Percentiles rank a stretch among this genome's conserved stretches.
These are phyloP conservation scores for Aspergillus japonicus DNA, from an alignment of 2,329 filamentous ascomycete genomes.

Conservation along the genomic window DNA sequence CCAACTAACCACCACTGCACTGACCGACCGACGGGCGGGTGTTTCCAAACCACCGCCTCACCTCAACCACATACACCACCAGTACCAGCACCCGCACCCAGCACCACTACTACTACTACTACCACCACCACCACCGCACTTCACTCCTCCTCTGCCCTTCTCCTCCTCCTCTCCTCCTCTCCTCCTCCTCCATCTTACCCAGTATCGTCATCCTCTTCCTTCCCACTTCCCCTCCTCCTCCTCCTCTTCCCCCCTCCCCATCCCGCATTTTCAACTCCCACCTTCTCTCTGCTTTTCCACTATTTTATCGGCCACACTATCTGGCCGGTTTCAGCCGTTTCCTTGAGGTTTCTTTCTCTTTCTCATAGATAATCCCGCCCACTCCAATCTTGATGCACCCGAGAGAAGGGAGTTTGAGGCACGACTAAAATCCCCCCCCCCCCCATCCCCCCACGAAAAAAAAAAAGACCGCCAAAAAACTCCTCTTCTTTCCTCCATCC, in stretches of 20 bases:
- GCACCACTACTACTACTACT: background rate
- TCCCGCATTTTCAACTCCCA: constrained; percentile 14
- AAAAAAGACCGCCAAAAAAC: background rate
- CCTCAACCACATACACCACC: constrained; percentile 13
- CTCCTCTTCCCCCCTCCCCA: constrained; percentile 4
- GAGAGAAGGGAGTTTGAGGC: constrained; percentile 8
- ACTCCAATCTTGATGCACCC: constrained; percentile 8
- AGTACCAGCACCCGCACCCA: background rate
- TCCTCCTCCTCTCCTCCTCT: constrained; percentile 6
- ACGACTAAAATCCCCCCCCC: constrained; percentile 14
- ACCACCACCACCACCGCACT: constrained; percentile 10
- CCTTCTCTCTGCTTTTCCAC: constrained; percentile 15
- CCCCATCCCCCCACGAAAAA: too few species aligned
- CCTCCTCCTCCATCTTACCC: background rate
- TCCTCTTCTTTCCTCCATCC: background rate
- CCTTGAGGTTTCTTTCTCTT: constrained; percentile 13
- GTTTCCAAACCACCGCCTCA: constrained; percentile 23
- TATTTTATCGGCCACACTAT: constrained; percentile 11
- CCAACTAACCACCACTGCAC: constrained; percentile 2
- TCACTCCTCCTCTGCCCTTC: constrained; percentile 5
- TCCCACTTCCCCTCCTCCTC: constrained; percentile 9
- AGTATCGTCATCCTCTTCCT: constrained; percentile 4
- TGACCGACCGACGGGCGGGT: constrained; percentile 12
- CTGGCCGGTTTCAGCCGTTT: constrained; percentile 15
- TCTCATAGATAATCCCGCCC: constrained; percentile 11